Evolutionary conservation across 768 basidiomycete species (phyloP).

Genomic region (Rhodotorula sphaerocarpa): DNA sequence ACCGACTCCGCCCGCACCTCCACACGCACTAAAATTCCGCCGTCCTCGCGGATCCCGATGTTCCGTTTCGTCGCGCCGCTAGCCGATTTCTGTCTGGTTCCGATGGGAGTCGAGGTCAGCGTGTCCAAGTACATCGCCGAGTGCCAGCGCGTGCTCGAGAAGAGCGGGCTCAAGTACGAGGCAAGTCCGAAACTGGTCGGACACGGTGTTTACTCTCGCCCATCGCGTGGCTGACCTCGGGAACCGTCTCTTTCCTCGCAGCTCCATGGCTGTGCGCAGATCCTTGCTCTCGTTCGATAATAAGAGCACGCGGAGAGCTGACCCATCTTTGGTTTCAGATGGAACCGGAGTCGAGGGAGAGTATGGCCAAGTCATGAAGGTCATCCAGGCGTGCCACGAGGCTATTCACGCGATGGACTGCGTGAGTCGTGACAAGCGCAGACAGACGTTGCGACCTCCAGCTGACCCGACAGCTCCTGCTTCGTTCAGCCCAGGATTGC

Average conservation of each 20-base stretch:
- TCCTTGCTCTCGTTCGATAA: no score
- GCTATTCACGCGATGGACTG: conserved; percentile 58
- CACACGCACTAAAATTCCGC: no score
- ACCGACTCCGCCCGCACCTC: neutral
- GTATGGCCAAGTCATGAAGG: conserved; percentile 72
- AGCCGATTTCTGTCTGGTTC: conserved; percentile 74
- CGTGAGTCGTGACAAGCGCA: neutral
- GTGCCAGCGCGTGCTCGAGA: conserved; percentile 72
- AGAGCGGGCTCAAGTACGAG: conserved; percentile 74
- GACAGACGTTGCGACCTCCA: neutral
- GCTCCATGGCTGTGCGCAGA: conserved; percentile 16
- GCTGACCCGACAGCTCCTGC: neutral
- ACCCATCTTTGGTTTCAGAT: no score
- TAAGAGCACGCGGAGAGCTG: no score
- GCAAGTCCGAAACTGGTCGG: conserved; percentile 46
- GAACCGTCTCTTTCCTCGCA: neutral
- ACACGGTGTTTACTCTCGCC: neutral
- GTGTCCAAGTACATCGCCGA: conserved; percentile 50
- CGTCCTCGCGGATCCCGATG: no score
- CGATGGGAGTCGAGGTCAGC: conserved; percentile 66
- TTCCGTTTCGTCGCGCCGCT: neutral
- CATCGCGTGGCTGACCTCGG: no score
- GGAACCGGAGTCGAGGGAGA: conserved; percentile 89
- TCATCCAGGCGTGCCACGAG: conserved; percentile 82
- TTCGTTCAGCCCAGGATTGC: conserved; percentile 54